Evolutionary conservation across 2,329 filamentous ascomycete genomes (phyloP).

Genomic region (Venturia asperata): DNA sequence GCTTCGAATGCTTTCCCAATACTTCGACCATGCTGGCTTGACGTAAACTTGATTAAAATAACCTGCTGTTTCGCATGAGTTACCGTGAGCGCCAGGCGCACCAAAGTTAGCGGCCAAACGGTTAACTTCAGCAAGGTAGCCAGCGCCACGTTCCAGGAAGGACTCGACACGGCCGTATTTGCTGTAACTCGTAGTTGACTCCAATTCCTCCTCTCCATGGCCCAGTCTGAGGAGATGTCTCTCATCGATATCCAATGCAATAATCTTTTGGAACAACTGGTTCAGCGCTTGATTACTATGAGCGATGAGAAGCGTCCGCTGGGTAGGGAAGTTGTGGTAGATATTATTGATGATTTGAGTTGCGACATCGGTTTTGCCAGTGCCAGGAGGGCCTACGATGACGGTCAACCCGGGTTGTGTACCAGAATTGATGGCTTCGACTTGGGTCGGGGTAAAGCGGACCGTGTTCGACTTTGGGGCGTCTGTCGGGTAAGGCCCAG

Average conservation of each 20-base stretch:
- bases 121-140: constrained; percentile 74
- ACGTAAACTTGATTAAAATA: constrained; percentile 95
- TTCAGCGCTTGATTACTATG: constrained; percentile 98
- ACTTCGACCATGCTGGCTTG: constrained; percentile 79
- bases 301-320: constrained; percentile 85
- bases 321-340: constrained; percentile 93
- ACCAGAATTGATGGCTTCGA: constrained; percentile 88
- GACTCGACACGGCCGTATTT: constrained; percentile 93
- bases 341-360: constrained; percentile 99
- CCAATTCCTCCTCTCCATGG: constrained; percentile 90
- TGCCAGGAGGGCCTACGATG: constrained; percentile 90
- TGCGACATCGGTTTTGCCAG: constrained; percentile 97
- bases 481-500: constrained; percentile 82
- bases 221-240: constrained; percentile 86
- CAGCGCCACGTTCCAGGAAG: constrained; percentile 79
- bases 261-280: constrained; percentile 95
- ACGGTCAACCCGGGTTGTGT: constrained; percentile 91
- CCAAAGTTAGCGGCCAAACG: constrained; percentile 77
- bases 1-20: constrained; percentile 57
- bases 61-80: constrained; percentile 90
- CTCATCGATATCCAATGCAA: constrained; percentile 91
- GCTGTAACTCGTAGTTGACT: constrained; percentile 79
- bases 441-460: constrained; percentile 83
- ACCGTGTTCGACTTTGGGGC: constrained; percentile 73
- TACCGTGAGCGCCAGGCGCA: constrained; percentile 89